phyloP scores from a whole-genome alignment of 805 yeast genomes.

The Kuraishia capsulata region DNA sequence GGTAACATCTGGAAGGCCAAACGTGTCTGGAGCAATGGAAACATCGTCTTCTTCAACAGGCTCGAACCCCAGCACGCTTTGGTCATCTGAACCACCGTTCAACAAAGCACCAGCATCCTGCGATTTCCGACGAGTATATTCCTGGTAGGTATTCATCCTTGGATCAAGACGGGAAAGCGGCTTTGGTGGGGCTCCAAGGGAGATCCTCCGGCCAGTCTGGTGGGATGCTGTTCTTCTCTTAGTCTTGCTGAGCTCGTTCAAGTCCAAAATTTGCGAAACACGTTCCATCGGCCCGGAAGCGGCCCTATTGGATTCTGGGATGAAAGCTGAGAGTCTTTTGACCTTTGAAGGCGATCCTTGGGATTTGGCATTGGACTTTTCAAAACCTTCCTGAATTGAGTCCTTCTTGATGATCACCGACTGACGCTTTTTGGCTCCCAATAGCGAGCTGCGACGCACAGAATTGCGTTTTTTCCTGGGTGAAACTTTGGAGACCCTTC shows the following conservation, averaged over 20 bases:
- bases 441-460: conserved; percentile 13
- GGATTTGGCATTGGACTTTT: too few species aligned
- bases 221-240: conserved; percentile 37
- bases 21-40: background rate
- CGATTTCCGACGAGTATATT: conserved; percentile 30
- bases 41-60: background rate
- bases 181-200: conserved; percentile 33
- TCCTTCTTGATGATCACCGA: background rate
- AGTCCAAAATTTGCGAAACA: conserved; percentile 29
- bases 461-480: conserved; percentile 27
- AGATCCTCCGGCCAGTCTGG: conserved; percentile 17
- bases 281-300: conserved; percentile 21
- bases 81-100: conserved; percentile 2
- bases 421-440: conserved; percentile 16
- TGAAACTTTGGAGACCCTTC: conserved; percentile 28
- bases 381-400: background rate
- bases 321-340: conserved; percentile 2
- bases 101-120: conserved; percentile 28
- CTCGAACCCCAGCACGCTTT: background rate
- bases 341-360: background rate
- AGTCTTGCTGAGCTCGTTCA: conserved; percentile 28
- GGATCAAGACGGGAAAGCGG: conserved; percentile 53
- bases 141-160: conserved; percentile 41
- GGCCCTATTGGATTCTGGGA: conserved; percentile 17
- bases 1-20: conserved; percentile 1